Evolutionary conservation across 768 basidiomycete genomes (phyloP).

Genomic region (Strobilomyces dryophilus): DNA sequence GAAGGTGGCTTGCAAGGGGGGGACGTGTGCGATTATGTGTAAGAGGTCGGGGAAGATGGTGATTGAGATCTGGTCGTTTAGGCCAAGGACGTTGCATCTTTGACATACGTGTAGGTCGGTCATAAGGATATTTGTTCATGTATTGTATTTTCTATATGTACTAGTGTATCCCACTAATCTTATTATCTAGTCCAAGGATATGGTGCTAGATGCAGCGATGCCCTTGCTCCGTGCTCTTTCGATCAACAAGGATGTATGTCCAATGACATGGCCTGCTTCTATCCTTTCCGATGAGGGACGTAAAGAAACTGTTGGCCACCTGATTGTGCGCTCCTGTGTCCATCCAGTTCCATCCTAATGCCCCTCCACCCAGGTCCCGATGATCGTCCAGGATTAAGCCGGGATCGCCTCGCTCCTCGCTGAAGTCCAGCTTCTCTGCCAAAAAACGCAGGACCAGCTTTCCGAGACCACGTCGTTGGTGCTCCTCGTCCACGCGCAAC

Average conservation of each 20-base stretch:
- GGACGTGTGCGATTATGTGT: slow-evolving; percentile 78
- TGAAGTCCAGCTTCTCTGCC: slow-evolving; percentile 7
- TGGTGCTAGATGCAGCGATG: too few species aligned
- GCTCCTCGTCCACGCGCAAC: slow-evolving; percentile 5
- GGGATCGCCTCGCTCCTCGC: not conserved
- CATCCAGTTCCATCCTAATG: slow-evolving; percentile 22
- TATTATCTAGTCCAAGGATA: too few species aligned
- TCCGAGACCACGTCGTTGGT: slow-evolving; percentile 13
- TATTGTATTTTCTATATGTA: slow-evolving; percentile 10
- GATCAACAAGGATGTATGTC: slow-evolving; percentile 6
- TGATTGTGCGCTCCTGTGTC: slow-evolving; percentile 8
- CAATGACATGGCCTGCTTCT: slow-evolving; percentile 9
- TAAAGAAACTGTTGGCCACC: slow-evolving; percentile 9
- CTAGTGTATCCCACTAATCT: not conserved
- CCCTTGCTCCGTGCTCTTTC: not conserved
- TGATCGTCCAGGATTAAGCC: not conserved
- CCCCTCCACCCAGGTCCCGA: slow-evolving; percentile 20
- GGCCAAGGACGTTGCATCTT: slow-evolving; percentile 32
- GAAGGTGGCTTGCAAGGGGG: slow-evolving; percentile 74
- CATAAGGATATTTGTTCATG: slow-evolving; percentile 4
- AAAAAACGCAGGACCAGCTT: slow-evolving; percentile 9
- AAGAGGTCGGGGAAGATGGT: slow-evolving; percentile 77
- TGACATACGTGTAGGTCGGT: slow-evolving; percentile 7
- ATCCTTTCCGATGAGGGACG: slow-evolving; percentile 7
- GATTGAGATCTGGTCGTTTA: slow-evolving; percentile 83